Conservation (phyloP, 768 basidiomycete genomes). For the Tulasnella sp. region DNA sequence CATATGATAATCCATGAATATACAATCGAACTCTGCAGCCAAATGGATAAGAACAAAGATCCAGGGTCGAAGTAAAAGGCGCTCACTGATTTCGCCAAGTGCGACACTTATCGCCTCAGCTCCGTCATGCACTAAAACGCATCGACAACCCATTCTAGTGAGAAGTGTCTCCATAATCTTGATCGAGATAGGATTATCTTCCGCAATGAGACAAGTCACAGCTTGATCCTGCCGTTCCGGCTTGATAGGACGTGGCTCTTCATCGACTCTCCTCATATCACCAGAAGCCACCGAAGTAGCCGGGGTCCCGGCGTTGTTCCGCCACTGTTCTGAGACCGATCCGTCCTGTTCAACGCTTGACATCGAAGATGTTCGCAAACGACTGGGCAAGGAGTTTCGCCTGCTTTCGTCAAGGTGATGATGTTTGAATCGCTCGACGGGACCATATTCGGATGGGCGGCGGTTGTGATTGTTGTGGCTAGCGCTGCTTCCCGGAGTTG, state of each 20-base stretch:
- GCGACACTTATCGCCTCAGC: slow-evolving; percentile 95
- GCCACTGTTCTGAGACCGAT: slow-evolving; percentile 19
- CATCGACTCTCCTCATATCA: slow-evolving; percentile 34
- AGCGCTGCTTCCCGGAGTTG: slow-evolving; percentile 52
- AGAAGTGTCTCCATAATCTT: slow-evolving; percentile 95
- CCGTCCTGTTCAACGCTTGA: slow-evolving; percentile 53
- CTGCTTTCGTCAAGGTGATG: slow-evolving; percentile 62
- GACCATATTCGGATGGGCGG: slow-evolving; percentile 82
- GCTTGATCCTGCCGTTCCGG: slow-evolving; percentile 45
- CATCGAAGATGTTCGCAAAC: slow-evolving; percentile 74
- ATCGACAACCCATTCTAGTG: slow-evolving; percentile 87
- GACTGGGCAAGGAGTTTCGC: slow-evolving; percentile 77
- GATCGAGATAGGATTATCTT: slow-evolving; percentile 95
- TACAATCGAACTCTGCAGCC: slow-evolving; percentile 78
- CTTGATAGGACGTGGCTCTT: slow-evolving; percentile 7
- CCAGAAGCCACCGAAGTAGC: slow-evolving; percentile 80
- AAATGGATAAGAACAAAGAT: background rate
- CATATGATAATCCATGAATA: slow-evolving; percentile 93
- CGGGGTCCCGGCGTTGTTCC: slow-evolving; percentile 50
- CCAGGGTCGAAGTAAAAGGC: background rate
- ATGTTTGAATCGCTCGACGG: slow-evolving; percentile 79
- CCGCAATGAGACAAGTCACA: slow-evolving; percentile 90
- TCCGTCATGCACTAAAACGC: slow-evolving; percentile 91
- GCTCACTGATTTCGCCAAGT: slow-evolving; percentile 93
- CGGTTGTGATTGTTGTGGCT: slow-evolving; percentile 42